Evolutionary conservation across 306 rosid species (phyloP), one percentile per base, ranked within the genome.

Genomic region (Quillaja saponaria): DNA sequence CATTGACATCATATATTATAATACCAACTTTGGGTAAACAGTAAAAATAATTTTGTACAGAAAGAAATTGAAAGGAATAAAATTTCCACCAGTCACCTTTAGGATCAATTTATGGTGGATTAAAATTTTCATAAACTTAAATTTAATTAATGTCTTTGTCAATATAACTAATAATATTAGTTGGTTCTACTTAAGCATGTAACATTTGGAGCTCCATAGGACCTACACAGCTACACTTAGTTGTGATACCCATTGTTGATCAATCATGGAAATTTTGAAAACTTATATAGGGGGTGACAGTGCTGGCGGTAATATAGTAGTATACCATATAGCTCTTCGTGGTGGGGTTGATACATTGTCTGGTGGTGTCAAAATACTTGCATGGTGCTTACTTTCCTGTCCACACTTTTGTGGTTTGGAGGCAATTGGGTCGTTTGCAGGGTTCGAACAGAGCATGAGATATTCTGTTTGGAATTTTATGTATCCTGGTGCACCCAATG

Each of bases 261-360:
- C 1, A 39, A 51, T 12, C 61, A 63, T 9, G 82, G 76, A 6
- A 66, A 72, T 12, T 35, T 25, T 7, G 57, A 49, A 4, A 11
- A 17, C 72, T 8, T 78, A 38, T 48, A 25, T 78, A 0, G 82
- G 78, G 2, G 78, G 82, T 12, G 82, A 78, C 0, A 72, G 78
- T 45, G 64, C 78, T n/a, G 82, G 78, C 35, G 76, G 75, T 20
- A 78, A 72, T 42, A 72, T 72, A 18, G 78, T 72, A 18, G 78
- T 35, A 21, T 77, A 77, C 16, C 66, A 71, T 40, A 50, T 55
- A 7, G 63, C 63, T 5, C 71, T 71, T 77, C 55, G 65, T 60
- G 58, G 40, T 5, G 74, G 74, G 17, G 61, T 33, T 6, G 81
- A 76, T 47, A 28, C 49, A 46, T 47, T 76, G 65, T 15, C 21